Percentiles rank a stretch among this genome's conserved stretches.
These are phyloP conservation scores for Adansonia grandidieri DNA, from an alignment of 441 rosid genomes.

Conservation along the genomic window DNA sequence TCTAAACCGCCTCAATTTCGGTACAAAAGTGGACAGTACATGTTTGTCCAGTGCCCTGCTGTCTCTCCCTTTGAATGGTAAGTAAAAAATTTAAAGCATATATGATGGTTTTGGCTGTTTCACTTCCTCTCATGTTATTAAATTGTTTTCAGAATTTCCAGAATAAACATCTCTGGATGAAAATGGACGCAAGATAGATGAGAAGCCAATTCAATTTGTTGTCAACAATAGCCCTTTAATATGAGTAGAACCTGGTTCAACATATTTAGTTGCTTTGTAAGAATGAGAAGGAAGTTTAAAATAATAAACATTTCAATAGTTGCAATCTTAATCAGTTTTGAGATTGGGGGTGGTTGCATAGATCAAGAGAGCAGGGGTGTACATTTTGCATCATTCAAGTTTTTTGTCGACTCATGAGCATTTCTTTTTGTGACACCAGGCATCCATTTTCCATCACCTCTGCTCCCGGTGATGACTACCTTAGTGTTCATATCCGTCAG, in stretches of 20 bases:
- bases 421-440: conserved; percentile 48
- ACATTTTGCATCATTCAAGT: not conserved
- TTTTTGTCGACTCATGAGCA: conserved; percentile 8
- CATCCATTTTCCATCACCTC: conserved; percentile 99
- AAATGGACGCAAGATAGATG: not conserved
- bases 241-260: not conserved
- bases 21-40: conserved; percentile 69
- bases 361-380: not conserved
- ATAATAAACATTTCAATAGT: not conserved
- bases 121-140: not conserved
- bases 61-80: conserved; percentile 74
- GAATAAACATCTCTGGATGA: not conserved
- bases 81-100: conserved; percentile 8
- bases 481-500: conserved; percentile 90
- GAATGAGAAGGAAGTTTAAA: not conserved
- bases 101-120: not conserved
- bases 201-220: conserved; percentile 3
- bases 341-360: not conserved
- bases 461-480: conserved; percentile 85
- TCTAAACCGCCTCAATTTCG: conserved; percentile 64
- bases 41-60: conserved; percentile 71
- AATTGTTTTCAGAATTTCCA: not conserved
- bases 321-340: not conserved
- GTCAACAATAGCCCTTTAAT: not conserved
- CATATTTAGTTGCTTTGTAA: not conserved